Evolutionary conservation across 805 yeast species (phyloP).

Genomic region (Ogataea nitratoaversa): DNA sequence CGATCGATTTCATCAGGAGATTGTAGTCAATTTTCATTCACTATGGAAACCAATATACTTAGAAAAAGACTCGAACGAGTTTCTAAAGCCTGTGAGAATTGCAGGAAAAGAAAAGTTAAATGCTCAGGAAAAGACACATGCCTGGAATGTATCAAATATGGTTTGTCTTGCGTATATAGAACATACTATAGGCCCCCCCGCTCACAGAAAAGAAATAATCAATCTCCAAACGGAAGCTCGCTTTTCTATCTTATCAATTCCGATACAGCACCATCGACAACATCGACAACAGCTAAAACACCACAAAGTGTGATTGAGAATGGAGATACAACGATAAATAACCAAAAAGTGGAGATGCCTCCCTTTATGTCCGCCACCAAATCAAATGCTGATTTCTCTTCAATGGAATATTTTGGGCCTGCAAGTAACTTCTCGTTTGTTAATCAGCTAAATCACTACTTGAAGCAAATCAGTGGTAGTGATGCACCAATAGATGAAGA

Average conservation of each 20-base stretch:
- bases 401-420: constrained; percentile 24
- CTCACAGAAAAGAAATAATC: neutral
- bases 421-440: constrained; percentile 24
- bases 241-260: too few relatives aligned
- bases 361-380: constrained; percentile 6
- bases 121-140: constrained; percentile 10
- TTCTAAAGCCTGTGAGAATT: constrained; percentile 16
- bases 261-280: too few relatives aligned
- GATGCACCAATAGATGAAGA: constrained; percentile 8
- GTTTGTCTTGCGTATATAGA: constrained; percentile 15
- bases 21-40: neutral
- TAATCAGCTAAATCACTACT: constrained; percentile 20
- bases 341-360: constrained; percentile 1
- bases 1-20: too few relatives aligned
- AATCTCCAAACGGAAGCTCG: too few relatives aligned
- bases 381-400: constrained; percentile 6
- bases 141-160: constrained; percentile 14
- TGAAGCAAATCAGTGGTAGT: constrained; percentile 6
- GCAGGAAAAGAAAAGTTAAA: constrained; percentile 14
- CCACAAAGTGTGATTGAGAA: neutral
- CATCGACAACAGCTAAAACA: too few relatives aligned
- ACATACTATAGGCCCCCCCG: constrained; percentile 1
- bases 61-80: constrained; percentile 2
- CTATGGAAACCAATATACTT: too few relatives aligned
- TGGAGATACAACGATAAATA: neutral